Conservation (phyloP, 768 basidiomycete species). For the Mycena polygramma region DNA sequence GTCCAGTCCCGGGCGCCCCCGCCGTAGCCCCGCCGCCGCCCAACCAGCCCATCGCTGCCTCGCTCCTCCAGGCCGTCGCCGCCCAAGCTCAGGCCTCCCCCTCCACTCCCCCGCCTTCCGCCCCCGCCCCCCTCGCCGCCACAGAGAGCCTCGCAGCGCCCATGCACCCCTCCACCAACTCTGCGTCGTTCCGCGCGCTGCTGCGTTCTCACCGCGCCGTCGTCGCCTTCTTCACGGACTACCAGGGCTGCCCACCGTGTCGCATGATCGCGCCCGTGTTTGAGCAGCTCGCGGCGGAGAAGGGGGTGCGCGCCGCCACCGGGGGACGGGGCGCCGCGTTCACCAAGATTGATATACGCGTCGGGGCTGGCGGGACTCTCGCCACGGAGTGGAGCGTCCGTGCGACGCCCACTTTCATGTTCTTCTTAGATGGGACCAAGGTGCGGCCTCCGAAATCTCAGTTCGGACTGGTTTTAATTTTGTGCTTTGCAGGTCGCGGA, state of each 20-base stretch:
- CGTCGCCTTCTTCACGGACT: slow-evolving; percentile 85
- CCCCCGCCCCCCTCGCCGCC: slow-evolving; percentile 47
- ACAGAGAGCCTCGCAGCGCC: slow-evolving; percentile 70
- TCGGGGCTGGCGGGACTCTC: slow-evolving; percentile 72
- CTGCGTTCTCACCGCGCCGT: slow-evolving; percentile 77
- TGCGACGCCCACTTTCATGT: slow-evolving; percentile 91
- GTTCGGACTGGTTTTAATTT: background rate
- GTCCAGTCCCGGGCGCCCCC: slow-evolving; percentile 61
- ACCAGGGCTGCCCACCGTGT: slow-evolving; percentile 82
- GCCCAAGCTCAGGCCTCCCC: slow-evolving; percentile 57
- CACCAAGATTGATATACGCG: slow-evolving; percentile 85
- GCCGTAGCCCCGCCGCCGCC: slow-evolving; percentile 51
- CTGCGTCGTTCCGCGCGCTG: slow-evolving; percentile 76
- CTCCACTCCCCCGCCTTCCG: slow-evolving; percentile 36
- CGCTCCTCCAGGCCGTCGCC: slow-evolving; percentile 70
- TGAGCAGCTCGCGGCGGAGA: slow-evolving; percentile 79
- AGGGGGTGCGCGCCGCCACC: slow-evolving; percentile 55
- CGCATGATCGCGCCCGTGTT: slow-evolving; percentile 87
- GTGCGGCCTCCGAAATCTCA: slow-evolving; percentile 46
- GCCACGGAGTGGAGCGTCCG: slow-evolving; percentile 74
- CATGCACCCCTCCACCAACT: slow-evolving; percentile 81
- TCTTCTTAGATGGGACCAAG: slow-evolving; percentile 85
- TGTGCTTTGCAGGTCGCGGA: slow-evolving; percentile 66
- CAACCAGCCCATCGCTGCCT: slow-evolving; percentile 63
- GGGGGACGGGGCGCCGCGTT: slow-evolving; percentile 73